Base-by-base conservation (phyloP, 495 filamentous ascomycete species). In the Lasiosphaeria ovina region DNA sequence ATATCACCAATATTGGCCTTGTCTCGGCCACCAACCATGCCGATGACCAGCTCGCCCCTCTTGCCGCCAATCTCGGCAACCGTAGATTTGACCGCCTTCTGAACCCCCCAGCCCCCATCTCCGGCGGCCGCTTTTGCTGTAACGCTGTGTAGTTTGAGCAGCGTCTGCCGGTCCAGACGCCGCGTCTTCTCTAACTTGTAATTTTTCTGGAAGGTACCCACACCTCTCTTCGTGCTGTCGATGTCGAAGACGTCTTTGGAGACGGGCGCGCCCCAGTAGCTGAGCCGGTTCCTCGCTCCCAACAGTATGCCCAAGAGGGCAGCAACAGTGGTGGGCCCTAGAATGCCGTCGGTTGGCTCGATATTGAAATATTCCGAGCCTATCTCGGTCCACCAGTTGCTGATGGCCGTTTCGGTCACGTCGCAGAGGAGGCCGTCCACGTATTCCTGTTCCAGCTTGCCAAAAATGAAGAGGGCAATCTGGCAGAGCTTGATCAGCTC, bases 361-460 rank as follows among this genome's bases (percentile, higher is more conserved):
- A 91, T 79, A 58, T 90, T 95, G 75, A 92, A 96, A 60, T 90
- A 82, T 51, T 97, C 92, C 0, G 88, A 88, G 4, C 95, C 94
- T 48, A 97, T 88, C 64, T 97, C 91, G 3, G 88, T 86, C 94
- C 94, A 98, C 94, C 95, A 98, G 72, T 97, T 90, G 63, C 86
- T 88, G 66, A 98, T 86, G 3, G 92, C 91, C 59, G 82, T 86
- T 67, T 98, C 94, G 0, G 94, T 98, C 14, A 93, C 77, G 75
- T 98, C 94, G 67, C 94, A 98, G 11, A 98, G 81, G 35, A 97
- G 72, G 2, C 94, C 94, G 70, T 98, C 94, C 33, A 90, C 91
- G 69, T 96, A 98, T 61, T 90, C 90, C n/a, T 87, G 84, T 3
- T 89, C 86, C 33, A 97, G 76, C 63, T 90, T 90, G n/a, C 84